These are phyloP conservation scores for Nannochloropsis salina DNA, from an alignment of 108 stramenopile species.

Conservation along the genomic window DNA sequence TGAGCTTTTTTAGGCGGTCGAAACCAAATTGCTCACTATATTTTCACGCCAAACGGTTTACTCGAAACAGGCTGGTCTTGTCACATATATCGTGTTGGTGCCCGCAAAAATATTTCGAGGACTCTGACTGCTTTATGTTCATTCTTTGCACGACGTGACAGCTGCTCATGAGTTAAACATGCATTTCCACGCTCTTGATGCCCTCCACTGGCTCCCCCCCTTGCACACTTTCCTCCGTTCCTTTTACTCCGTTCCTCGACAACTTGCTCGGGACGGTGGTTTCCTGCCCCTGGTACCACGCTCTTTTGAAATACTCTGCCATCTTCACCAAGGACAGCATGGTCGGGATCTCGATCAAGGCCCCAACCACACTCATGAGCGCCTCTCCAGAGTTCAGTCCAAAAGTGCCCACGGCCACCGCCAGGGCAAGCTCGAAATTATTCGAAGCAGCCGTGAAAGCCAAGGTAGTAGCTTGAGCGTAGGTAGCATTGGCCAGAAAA, in stretches of 20 bases:
- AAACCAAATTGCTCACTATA: no score
- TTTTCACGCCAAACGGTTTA: no score
- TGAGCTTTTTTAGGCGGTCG: no score
- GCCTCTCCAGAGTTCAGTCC: neutral
- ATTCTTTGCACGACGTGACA: no score
- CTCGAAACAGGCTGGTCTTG: no score
- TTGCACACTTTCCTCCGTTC: neutral
- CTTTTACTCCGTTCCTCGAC: neutral
- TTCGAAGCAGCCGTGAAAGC: conserved; percentile 20
- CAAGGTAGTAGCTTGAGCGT: neutral
- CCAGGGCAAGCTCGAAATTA: conserved; percentile 14
- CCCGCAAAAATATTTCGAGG: no score
- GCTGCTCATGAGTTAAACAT: neutral
- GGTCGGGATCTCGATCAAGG: neutral
- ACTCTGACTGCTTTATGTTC: no score
- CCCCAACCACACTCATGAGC: neutral
- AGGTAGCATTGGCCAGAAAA: neutral
- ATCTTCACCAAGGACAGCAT: neutral
- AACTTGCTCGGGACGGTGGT: neutral
- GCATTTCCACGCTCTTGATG: neutral
- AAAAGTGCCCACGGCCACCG: neutral
- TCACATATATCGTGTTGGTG: no score
- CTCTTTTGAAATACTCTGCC: neutral
- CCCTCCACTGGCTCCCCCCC: neutral
- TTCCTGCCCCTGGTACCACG: neutral